These are phyloP conservation scores for Metschnikowia santaceciliae DNA, from an alignment of 805 yeast genomes.

Conservation along the genomic window DNA sequence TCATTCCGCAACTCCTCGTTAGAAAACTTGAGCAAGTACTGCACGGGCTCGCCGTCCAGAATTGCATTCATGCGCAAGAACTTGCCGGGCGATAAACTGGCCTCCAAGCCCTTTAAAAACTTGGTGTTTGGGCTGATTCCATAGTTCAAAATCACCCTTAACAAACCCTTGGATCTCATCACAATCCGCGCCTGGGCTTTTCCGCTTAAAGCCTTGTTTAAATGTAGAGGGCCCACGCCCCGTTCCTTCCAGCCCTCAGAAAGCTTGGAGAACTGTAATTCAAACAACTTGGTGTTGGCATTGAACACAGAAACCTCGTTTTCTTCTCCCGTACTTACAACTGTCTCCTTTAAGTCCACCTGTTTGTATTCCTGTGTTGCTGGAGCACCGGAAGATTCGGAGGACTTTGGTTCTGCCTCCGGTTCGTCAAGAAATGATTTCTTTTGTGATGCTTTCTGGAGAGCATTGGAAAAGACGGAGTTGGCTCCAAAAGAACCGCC, in stretches of 20 bases:
- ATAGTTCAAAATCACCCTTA: constrained; percentile 76
- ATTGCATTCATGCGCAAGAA: constrained; percentile 72
- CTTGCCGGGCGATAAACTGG: constrained; percentile 80
- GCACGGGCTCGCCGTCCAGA: constrained; percentile 67
- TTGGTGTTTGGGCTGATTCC: constrained; percentile 61
- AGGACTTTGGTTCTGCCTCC: constrained; percentile 6
- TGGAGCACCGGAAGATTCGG: constrained; percentile 21
- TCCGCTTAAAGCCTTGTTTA: constrained; percentile 49
- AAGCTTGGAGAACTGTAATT: constrained; percentile 60
- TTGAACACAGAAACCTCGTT: constrained; percentile 66
- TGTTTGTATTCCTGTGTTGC: constrained; percentile 44
- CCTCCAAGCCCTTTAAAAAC: constrained; percentile 75
- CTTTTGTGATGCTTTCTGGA: constrained; percentile 47
- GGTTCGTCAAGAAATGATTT: constrained; percentile 56
- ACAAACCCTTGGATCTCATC: constrained; percentile 86
- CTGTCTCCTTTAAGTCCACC: constrained; percentile 54
- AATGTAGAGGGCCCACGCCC: constrained; percentile 84
- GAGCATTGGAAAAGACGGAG: constrained; percentile 51
- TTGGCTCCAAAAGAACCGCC: constrained; percentile 42
- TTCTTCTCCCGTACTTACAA: constrained; percentile 85
- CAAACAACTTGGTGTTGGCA: constrained; percentile 75
- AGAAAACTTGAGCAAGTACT: constrained; percentile 75
- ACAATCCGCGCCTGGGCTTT: constrained; percentile 60
- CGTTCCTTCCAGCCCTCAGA: constrained; percentile 92
- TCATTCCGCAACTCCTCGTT: constrained; percentile 56